Conservation (phyloP, 2,329 filamentous ascomycete species). For the Cordyceps cateniannulata region DNA sequence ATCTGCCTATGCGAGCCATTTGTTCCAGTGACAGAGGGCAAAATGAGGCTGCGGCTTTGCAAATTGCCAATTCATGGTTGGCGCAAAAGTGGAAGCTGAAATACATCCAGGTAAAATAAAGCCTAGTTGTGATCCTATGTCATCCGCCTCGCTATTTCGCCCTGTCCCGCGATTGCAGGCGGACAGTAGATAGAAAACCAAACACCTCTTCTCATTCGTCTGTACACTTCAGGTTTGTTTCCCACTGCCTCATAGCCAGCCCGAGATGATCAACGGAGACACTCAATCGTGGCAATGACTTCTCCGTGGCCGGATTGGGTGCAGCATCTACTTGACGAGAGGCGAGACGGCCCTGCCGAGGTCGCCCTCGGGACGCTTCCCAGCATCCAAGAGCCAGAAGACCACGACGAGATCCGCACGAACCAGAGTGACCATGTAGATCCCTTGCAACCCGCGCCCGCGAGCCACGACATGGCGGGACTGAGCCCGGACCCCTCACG, state of each 20-base stretch:
- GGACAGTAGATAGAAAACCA: no score
- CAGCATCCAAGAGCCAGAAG: background rate
- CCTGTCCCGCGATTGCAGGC: no score
- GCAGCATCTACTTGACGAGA: background rate
- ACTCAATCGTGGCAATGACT: background rate
- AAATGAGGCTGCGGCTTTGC: background rate
- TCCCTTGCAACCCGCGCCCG: background rate
- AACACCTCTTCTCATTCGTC: background rate
- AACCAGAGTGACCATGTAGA: background rate
- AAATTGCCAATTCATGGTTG: background rate
- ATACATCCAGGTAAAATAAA: background rate
- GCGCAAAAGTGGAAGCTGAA: background rate
- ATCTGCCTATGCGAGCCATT: background rate
- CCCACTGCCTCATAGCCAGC: background rate
- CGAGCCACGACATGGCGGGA: background rate
- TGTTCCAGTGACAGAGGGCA: background rate
- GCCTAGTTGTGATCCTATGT: background rate
- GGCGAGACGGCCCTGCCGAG: background rate
- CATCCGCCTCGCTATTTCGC: background rate
- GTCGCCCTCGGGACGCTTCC: background rate
- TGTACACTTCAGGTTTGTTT: background rate
- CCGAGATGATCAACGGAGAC: background rate
- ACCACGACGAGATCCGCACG: background rate
- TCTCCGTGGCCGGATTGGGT: background rate
- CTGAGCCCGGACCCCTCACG: background rate